A percentile compares a stretch with the other conserved stretches of the same genome.
phyloP scores from a whole-genome alignment of 75 land plant genomes.

The Cunninghamia lanceolata region DNA sequence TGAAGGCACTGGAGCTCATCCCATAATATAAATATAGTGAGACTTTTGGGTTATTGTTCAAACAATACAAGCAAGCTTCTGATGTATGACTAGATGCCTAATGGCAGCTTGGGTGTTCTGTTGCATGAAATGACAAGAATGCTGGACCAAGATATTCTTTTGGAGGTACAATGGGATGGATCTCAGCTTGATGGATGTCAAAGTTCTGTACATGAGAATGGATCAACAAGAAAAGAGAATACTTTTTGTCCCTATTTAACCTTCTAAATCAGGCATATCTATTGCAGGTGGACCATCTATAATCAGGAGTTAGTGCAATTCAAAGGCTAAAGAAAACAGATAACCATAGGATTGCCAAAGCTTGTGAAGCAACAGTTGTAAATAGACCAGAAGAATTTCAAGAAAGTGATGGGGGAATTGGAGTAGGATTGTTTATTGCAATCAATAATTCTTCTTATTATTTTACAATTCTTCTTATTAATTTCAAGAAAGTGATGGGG shows the following conservation, averaged over 20 bases:
- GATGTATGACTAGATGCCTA: too few relatives aligned
- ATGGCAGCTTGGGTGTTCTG: too few relatives aligned
- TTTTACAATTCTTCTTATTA: too few relatives aligned
- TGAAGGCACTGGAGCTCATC: too few relatives aligned
- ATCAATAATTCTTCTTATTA: too few relatives aligned
- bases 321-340: slow-evolving; percentile 88
- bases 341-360: slow-evolving; percentile 92
- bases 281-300: slow-evolving; percentile 46
- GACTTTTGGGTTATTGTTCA: too few relatives aligned
- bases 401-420: slow-evolving; percentile 93
- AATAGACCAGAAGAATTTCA: slow-evolving; percentile 96
- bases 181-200: slow-evolving; percentile 25
- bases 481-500: slow-evolving; percentile 92
- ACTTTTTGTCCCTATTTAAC: slow-evolving; percentile 29
- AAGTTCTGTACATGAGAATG: slow-evolving; percentile 50
- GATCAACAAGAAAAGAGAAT: slow-evolving; percentile 31
- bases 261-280: slow-evolving; percentile 43
- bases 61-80: too few relatives aligned
- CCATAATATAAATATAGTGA: too few relatives aligned
- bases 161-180: slow-evolving; percentile 46
- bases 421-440: slow-evolving; percentile 94
- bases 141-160: too few relatives aligned
- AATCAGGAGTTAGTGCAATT: slow-evolving; percentile 70
- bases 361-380: slow-evolving; percentile 93
- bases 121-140: too few relatives aligned